Evolutionary conservation across 1,139 yeast species (phyloP), one percentile per base, ranked within the genome.

Genomic region (Yamadazyma trypodendri): DNA sequence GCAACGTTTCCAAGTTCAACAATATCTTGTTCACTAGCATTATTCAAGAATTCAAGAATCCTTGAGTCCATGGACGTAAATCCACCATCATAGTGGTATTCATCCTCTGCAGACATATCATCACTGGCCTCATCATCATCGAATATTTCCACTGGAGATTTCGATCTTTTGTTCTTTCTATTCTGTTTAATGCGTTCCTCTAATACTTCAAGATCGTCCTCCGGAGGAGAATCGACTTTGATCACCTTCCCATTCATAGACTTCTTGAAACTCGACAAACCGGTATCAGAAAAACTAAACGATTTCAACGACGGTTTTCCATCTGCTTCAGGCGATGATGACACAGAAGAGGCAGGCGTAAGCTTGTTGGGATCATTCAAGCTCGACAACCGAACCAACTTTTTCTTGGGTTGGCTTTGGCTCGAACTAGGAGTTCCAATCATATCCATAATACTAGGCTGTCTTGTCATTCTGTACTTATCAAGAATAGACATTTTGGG

Each of bases 1-100:
- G 80, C 70, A 37, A 89, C 78, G 13, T 80, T 80, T 12, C 95
- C 79, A 27, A 89, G 77, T 60, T 92, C 98, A 11, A 83, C 76
- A 36, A 92, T 68, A 55, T 90, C 96, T 41, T 81, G 79, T 2
- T 69, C 68, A 10, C 86, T 75, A 0, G 95, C 92, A 21, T 78
- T 77, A 57, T 92, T 92, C 49, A 92, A 68, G 52, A 92, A 89
- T 35, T 81, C 78, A 39, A 90, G 65, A 22, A 89, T 79, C 41
- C 87, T 80, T 12, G 68, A 66, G 51, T 85, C 95, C 44, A 70
- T 70, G 3, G 68, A 52, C 0, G 77, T 70, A 40, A 85, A 72
- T 22, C 78, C 78, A 5, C 51, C 51, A 43, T 46, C 56, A 24
- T 49, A 55, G 39, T 40, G 62, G 41, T 54, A 65, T 37, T 61